Conservation (phyloP, 768 basidiomycete species). For the Arthromyces matolae region DNA sequence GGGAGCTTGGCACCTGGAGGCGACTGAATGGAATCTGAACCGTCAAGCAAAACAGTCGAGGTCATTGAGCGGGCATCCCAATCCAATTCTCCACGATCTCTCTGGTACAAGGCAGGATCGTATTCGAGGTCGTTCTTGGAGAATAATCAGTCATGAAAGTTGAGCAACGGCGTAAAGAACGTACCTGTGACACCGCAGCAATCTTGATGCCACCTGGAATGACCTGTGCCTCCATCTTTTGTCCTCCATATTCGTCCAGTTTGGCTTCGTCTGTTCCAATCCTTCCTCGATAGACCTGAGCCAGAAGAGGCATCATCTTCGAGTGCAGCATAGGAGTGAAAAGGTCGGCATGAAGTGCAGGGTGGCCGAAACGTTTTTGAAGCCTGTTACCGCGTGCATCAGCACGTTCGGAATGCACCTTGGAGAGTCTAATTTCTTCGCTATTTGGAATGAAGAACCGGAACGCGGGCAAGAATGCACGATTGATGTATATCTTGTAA, state of each 20-base stretch:
- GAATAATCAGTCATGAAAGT: not conserved
- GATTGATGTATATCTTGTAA: constrained; percentile 85
- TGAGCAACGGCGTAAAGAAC: constrained; percentile 8
- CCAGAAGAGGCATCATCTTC: constrained; percentile 76
- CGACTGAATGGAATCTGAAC: constrained; percentile 38
- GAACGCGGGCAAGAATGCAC: constrained; percentile 65
- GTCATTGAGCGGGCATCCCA: constrained; percentile 83
- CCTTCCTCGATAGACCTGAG: constrained; percentile 74
- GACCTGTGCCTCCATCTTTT: constrained; percentile 69
- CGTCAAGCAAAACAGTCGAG: constrained; percentile 52
- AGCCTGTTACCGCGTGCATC: constrained; percentile 74
- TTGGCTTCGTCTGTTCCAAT: constrained; percentile 60
- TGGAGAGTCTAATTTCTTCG: constrained; percentile 66
- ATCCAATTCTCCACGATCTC: constrained; percentile 81
- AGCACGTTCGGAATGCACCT: constrained; percentile 73
- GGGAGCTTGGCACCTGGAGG: constrained; percentile 31
- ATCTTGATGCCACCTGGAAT: constrained; percentile 79
- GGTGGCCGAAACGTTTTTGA: constrained; percentile 92
- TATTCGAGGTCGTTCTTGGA: constrained; percentile 69
- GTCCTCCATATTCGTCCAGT: constrained; percentile 74
- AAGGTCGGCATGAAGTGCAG: constrained; percentile 80
- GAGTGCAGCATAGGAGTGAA: constrained; percentile 88
- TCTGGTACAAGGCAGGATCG: constrained; percentile 72
- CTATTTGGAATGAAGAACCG: constrained; percentile 82
- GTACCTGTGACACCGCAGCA: constrained; percentile 74